Evolutionary conservation across 116 monocot species (phyloP), one percentile per base, ranked within the genome.

Genomic region (Zostera marina): DNA sequence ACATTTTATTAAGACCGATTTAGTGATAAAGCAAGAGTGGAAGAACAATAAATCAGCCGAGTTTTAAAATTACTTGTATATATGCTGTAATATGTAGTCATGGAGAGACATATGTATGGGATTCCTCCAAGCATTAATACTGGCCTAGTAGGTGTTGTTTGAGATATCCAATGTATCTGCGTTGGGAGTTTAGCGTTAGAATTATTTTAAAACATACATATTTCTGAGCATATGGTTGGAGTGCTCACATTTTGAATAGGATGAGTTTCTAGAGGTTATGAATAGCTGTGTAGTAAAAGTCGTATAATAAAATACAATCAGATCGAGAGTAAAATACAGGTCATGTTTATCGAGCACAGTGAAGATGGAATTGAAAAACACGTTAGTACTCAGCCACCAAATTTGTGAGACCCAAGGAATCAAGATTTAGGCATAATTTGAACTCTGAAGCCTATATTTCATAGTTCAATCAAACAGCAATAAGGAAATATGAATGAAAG

Each of bases 111-210:
- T 16, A 15, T n/a, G 32, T 32, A 79, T 63, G 88, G 85, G 41
- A 94, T 88, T 59, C 94, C 94, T 49, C 94, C 94, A 62, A 88
- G 85, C 49, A 84, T 52, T 25, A 81, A 42, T 32, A 88, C 79
- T 20, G 88, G 88, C 54, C 88, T 56, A 42, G 81, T 82, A 60
- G 94, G 88, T 23, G 94, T 84, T 64, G 94, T 94, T 11, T 88
- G 88, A 58, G 84, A 94, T 60, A 94, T 94, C 88, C 88, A 94
- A 63, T 94, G 85, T 52, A 94, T 79, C 88, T 88, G 72, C 44
- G 17, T 22, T 41, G 19, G 41, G 9, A 22, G 9, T 21, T 40
- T 47, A 32, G 2, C 24, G 24, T 11, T n/a, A 25, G 63, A n/a
- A 63, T 17, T 22, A 17, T 42, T 10, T 32, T 16, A 51, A 48